Evolutionary conservation across 495 filamentous ascomycete genomes (phyloP), one percentile per base, ranked within the genome.

Genomic region (Hypoxylon crocopeplum): DNA sequence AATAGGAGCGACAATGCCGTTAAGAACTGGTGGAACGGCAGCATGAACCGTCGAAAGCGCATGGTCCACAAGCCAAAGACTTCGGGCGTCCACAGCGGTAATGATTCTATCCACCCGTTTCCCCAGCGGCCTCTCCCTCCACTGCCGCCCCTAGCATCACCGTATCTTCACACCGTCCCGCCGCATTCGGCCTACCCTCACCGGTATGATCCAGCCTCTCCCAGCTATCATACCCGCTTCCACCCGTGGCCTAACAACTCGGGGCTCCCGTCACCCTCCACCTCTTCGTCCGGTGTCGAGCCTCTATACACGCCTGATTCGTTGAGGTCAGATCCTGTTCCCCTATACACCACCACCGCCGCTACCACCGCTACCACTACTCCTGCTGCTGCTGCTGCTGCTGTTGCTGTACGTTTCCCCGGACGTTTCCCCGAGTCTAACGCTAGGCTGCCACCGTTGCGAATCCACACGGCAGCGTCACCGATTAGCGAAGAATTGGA

Each of bases 21-120:
- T 44, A 98, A 98, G 84, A 98, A 98, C 75, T 98, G 92, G 91
- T 97, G 91, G 91, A 98, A 98, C 73, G 93, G 94, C 27, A 90
- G 89, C 68, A 88, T 91, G 86, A 97, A 97, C 75, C 85, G 93
- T 63, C 74, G 82, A 59, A 74, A 76, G 61, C 76, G 82, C 38
- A 42, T 77, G 27, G 36, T 11, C 34, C 73, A 53, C 55, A 69
- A 59, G 47, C n/a, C n/a, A n/a, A 61, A 57, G 40, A 30, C 22
- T 33, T 37, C 56, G 29, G 45, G 17, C 38, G 39, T 50, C 30
- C 51, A 68, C 33, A 58, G 17, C 13, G 8, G 15, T 27, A 8
- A 27, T 27, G 24, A 8, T 27, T 27, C 24, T 8, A 8, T 27
- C 8, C 4, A 8, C 24, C 24, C 3, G 8, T 8, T 4, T 27